Evolutionary conservation across 371 early-diverging fungal species (phyloP), one percentile per base, ranked within the genome.

Genomic region (Syncephalastrum sp.): DNA sequence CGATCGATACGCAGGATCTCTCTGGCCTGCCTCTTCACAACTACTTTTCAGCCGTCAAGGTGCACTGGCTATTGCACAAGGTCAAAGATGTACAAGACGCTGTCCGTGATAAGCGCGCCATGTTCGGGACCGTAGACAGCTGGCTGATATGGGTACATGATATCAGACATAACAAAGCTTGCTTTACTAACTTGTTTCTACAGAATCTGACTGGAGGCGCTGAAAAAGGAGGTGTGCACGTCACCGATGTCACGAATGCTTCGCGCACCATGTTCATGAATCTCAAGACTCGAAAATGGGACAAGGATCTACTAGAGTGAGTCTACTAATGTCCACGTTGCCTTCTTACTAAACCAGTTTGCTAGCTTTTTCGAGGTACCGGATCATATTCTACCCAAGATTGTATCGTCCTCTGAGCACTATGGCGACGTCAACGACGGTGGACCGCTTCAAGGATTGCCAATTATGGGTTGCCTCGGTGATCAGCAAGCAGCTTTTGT

Each of bases 401-500:
- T 97, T 63, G 78, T 75, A 23, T 91, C 94, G 7, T 93, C 93
- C 6, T 77, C 94, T 14, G 91, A 93, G 61, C 62, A 87, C 7
- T 93, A 93, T 71, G 95, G 92, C 6, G 61, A 74, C 21, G 69
- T 95, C 54, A 69, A 62, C 16, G 62, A 65, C 25, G 88, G 88
- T 2, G 38, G 38, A 8, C 79, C 90, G 0, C 72, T 86, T 43
- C 64, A 71, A 66, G 91, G 86, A 23, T 61, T 91, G 1, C 89
- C 92, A 1, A 81, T 95, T 14, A 75, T 89, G 33, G 94, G 94
- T 4, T 90, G 91, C 67, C 71, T 97, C 29, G 98, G 98, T 19
- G 98, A 98, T 75, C 98, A 98, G 68, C 98, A 98, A 67, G 96
- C 97, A 3, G 97, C 98, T 5, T 76, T 96, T 45, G 94, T 98